Conservation (phyloP, 441 rosid genomes). For the Brassica balearica region DNA sequence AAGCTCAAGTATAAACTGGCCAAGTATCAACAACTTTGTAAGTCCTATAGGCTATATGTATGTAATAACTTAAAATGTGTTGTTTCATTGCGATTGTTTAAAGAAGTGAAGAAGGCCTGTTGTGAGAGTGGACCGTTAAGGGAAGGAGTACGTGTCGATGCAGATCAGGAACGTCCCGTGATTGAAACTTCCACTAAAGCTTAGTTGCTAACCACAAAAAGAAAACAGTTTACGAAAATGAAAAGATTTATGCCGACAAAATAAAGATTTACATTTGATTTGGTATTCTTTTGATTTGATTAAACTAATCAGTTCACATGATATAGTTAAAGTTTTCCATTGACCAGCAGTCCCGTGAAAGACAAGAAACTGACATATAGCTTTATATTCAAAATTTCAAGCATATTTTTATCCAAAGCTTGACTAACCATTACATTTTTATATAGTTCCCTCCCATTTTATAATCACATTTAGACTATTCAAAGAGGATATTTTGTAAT, state of each 20-base stretch:
- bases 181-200: neutral
- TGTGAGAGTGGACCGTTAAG: slow-evolving; percentile 45
- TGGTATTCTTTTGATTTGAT: slow-evolving; percentile 1
- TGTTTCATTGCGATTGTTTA: slow-evolving; percentile 18
- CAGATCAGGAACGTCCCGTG: slow-evolving; percentile 19
- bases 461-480: neutral
- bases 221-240: neutral
- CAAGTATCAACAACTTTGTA: neutral
- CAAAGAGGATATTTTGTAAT: no score
- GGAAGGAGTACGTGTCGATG: slow-evolving; percentile 44
- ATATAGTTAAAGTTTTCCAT: neutral
- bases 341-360: slow-evolving; percentile 28
- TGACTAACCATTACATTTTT: no score
- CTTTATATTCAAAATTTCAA: neutral
- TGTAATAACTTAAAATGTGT: neutral
- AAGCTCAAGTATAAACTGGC: no score
- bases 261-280: neutral
- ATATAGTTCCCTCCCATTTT: neutral
- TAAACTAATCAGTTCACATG: slow-evolving; percentile 33
- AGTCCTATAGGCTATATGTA: no score
- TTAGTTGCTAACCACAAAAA: neutral
- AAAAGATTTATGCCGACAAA: neutral
- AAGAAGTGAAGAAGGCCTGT: slow-evolving; percentile 43
- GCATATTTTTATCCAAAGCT: slow-evolving; percentile 11
- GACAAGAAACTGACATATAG: slow-evolving; percentile 16